Evolutionary conservation across 2,329 filamentous ascomycete genomes (phyloP), one percentile per base, ranked within the genome.

Genomic region (Geosmithia flava): DNA sequence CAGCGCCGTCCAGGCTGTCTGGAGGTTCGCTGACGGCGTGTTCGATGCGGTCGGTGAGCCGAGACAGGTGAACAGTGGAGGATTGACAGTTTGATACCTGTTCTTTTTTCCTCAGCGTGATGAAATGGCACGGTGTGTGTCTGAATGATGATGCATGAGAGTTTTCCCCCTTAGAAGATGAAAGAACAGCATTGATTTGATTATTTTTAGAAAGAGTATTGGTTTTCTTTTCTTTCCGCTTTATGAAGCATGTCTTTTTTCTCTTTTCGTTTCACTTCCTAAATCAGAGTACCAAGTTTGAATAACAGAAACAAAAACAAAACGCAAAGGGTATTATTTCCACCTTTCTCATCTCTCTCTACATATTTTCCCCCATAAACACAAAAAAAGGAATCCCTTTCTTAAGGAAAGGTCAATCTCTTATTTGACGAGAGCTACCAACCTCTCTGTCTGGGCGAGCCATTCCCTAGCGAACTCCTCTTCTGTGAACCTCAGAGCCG

Each of bases 401-500:
- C 19, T 6, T 13, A 19, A 41, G 4, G 6, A 11, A 13, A 19
- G 39, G 19, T 41, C 43, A 5, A 4, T 44, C 27, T 20, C 27
- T 20, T 23, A 60, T 51, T 52, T 57, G 41, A 54, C 60, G 55
- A 72, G 59, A 6, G 61, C 64, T 20, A 96, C 78, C 51, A 97
- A 69, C 56, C 74, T 78, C 58, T 84, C 80, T 71, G 94, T 78
- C 63, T 94, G 79, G 29, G 65, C 64, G 42, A 87, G 66, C 91
- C 93, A 98, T 54, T 81, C 83, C 56, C 74, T 75, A 1, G 77
- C 81, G 68, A 98, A 98, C 50, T 84, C 85, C 56, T 85, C 81
- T 59, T 96, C 91, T 0, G 87, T 90, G 60, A 98, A 98, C 44
- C 93, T 72, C 65, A 79, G 77, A 1, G 90, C 86, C 6, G 87